Evolutionary conservation across 768 basidiomycete species (phyloP).

Genomic region (Suillus spraguei): DNA sequence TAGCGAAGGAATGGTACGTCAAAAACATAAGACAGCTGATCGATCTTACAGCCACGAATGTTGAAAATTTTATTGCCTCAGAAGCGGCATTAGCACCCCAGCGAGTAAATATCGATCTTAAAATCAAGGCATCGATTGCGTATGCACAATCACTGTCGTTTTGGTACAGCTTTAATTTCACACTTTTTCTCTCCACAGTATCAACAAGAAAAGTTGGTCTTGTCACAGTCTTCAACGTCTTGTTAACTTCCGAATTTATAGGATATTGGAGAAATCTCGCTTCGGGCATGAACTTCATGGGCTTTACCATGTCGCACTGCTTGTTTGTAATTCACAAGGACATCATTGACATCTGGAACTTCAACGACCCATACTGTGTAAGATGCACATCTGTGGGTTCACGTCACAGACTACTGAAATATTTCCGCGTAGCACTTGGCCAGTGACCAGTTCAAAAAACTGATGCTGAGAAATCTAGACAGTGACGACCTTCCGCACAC

Average conservation of each 20-base stretch:
- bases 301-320: slow-evolving; percentile 14
- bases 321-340: slow-evolving; percentile 22
- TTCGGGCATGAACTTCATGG: slow-evolving; percentile 16
- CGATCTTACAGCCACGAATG: slow-evolving; percentile 12
- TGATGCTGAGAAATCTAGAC: slow-evolving; percentile 11
- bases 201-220: slow-evolving; percentile 15
- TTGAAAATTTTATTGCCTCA: slow-evolving; percentile 10
- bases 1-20: slow-evolving; percentile 9
- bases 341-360: slow-evolving; percentile 23
- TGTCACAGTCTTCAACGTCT: neutral
- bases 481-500: slow-evolving; percentile 2
- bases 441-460: slow-evolving; percentile 10
- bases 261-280: slow-evolving; percentile 22
- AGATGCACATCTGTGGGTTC: neutral
- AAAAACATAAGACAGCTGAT: slow-evolving; percentile 4
- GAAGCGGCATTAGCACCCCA: slow-evolving; percentile 14
- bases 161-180: neutral
- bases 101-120: slow-evolving; percentile 6
- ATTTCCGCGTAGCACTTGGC: slow-evolving; percentile 9
- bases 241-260: neutral
- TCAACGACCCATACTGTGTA: slow-evolving; percentile 15
- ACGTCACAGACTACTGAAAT: neutral
- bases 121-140: slow-evolving; percentile 9
- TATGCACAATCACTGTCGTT: neutral
- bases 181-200: slow-evolving; percentile 1